Evolutionary conservation across 2,329 filamentous ascomycete genomes (phyloP).

Genomic region (Myriosclerotinia curreyana): DNA sequence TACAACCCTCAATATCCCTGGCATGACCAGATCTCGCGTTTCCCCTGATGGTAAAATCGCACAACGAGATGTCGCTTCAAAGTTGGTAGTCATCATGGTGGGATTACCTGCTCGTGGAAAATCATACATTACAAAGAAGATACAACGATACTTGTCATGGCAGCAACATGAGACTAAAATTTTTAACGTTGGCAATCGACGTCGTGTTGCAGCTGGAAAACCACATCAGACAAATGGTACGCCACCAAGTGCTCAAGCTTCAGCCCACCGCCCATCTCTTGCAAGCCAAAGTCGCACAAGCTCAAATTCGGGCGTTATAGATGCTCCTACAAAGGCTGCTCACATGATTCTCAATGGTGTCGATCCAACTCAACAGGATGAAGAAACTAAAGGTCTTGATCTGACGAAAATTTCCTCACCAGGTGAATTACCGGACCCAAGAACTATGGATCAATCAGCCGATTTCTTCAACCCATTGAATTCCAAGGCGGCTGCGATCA

Average conservation of each 20-base stretch:
- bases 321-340: constrained; percentile 50
- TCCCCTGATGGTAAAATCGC: constrained; percentile 95
- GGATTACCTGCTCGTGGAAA: constrained; percentile 92
- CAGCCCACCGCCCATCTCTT: neutral
- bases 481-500: constrained; percentile 71
- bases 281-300: constrained; percentile 19
- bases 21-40: constrained; percentile 90
- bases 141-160: constrained; percentile 94
- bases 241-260: constrained; percentile 34
- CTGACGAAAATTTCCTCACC: constrained; percentile 25
- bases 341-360: constrained; percentile 56
- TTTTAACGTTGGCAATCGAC: constrained; percentile 94
- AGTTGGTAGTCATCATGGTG: constrained; percentile 98
- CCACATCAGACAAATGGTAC: constrained; percentile 26
- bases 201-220: constrained; percentile 71
- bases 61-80: constrained; percentile 89
- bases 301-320: constrained; percentile 31
- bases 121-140: constrained; percentile 98
- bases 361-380: constrained; percentile 28
- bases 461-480: constrained; percentile 94
- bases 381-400: constrained; percentile 25
- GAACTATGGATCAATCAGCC: constrained; percentile 77
- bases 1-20: constrained; percentile 94
- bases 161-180: constrained; percentile 93
- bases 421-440: constrained; percentile 38